Evolutionary conservation across 768 basidiomycete genomes (phyloP), one percentile per base, ranked within the genome.

Genomic region (Russula emetica): DNA sequence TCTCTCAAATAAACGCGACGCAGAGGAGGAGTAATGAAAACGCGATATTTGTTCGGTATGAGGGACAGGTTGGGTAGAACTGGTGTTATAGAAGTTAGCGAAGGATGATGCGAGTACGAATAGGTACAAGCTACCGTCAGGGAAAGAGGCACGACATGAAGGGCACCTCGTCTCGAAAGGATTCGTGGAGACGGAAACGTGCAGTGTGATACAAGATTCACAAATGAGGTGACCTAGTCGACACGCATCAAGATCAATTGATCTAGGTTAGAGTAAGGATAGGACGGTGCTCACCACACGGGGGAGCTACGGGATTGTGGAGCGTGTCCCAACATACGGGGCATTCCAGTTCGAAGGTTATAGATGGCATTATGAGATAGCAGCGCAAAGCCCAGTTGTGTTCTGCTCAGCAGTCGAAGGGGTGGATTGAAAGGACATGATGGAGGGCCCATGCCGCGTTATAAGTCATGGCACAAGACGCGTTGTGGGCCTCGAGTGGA

Each of bases 221-320:
- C 67, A 69, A 22, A 40, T 54, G 14, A 69, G 52, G 49, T 69
- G 67, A 11, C 67, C 67, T 69, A 16, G 2, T 34, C 4, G 30
- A 22, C n/a, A 14, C 13, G 11, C 9, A 22, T 45, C 9, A 45
- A 20, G 44, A 22, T n/a, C n/a, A 3, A 38, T 45, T 8, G 10
- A 9, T 18, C 34, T 22, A 4, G 7, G 16, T 9, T 10, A 14
- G 28, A n/a, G 26, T 18, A 34, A 1, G 28, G 3, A 18, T 38
- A 34, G 13, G 36, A 24, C 22, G 34, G 13, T 22, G 64, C 68
- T 40, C 40, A 64, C 68, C 62, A 11, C 68, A 67, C 6, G 66
- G 68, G 14, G 62, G 55, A 22, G 52, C 62, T 0, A 67, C 52
- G 2, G 66, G 66, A 14, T 64, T 34, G 13, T 36, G 47, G 55